Conservation (phyloP, 2,329 filamentous ascomycete species). For the Botrytis tulipae region DNA sequence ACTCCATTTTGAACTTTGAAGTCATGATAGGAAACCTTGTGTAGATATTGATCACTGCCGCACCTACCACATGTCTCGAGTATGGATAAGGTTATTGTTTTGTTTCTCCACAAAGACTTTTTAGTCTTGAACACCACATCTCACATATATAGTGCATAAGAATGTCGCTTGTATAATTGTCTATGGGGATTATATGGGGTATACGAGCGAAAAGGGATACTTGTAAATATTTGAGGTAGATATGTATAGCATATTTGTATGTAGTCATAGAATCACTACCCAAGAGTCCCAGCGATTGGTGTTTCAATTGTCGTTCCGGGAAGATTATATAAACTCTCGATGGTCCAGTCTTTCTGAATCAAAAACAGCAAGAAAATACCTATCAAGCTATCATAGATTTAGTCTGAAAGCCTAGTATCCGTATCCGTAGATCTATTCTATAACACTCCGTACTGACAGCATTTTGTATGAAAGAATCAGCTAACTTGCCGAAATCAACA, state of each 20-base stretch:
- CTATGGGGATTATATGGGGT: background rate
- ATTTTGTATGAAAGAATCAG: background rate
- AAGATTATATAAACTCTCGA: background rate
- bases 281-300: accelerated
- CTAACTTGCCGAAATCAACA: background rate
- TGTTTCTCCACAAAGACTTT: background rate
- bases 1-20: background rate
- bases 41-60: background rate
- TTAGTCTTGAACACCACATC: background rate
- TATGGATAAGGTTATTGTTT: background rate
- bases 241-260: accelerated
- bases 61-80: background rate
- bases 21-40: background rate
- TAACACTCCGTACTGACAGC: background rate
- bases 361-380: background rate
- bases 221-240: background rate
- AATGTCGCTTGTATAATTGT: background rate
- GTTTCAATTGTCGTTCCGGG: too few species aligned
- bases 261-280: background rate
- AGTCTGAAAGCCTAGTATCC: background rate
- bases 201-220: accelerated
- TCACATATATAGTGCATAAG: background rate
- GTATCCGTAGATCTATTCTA: accelerated
- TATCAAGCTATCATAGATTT: background rate
- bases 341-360: background rate